Percentiles rank a stretch among this genome's conserved stretches.
These are phyloP conservation scores for Dacryopinax spathularia DNA, from an alignment of 768 basidiomycete genomes.

Conservation along the genomic window DNA sequence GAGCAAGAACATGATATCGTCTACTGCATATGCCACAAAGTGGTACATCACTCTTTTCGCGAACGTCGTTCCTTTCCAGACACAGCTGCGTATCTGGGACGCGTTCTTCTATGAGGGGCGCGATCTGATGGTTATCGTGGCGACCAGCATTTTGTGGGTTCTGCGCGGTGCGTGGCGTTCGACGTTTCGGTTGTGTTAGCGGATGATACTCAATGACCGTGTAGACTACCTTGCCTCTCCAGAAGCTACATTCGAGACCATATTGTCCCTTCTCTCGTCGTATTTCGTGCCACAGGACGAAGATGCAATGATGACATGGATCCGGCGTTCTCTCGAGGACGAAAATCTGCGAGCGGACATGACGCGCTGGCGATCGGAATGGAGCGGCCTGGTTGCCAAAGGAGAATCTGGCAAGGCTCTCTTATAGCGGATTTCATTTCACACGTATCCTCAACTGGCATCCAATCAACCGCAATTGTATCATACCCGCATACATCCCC, in stretches of 20 bases:
- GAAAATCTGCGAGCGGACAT: constrained; percentile 60
- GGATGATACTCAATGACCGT: not conserved
- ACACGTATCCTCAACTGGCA: not conserved
- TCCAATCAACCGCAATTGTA: not conserved
- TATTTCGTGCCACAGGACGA: constrained; percentile 92
- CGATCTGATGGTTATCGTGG: constrained; percentile 74
- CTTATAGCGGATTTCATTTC: constrained; percentile 15
- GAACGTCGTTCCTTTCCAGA: constrained; percentile 90
- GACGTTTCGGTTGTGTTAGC: not conserved
- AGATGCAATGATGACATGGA: constrained; percentile 67
- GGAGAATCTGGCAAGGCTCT: constrained; percentile 24
- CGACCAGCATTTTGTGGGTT: constrained; percentile 80
- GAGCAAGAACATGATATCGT: constrained; percentile 77
- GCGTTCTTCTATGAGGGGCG: constrained; percentile 79
- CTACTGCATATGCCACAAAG: constrained; percentile 91
- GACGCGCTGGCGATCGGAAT: constrained; percentile 62
- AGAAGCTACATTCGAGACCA: constrained; percentile 75
- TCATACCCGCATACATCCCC: too few species aligned
- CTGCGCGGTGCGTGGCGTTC: constrained; percentile 51
- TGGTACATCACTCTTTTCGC: constrained; percentile 99
- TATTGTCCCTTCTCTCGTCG: constrained; percentile 79
- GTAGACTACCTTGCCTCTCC: constrained; percentile 71
- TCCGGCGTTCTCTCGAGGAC: constrained; percentile 43
- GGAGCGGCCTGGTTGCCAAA: constrained; percentile 37
- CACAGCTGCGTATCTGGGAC: constrained; percentile 90